Evolutionary conservation across 768 basidiomycete species (phyloP).

Genomic region (Tephrocybe sp.): DNA sequence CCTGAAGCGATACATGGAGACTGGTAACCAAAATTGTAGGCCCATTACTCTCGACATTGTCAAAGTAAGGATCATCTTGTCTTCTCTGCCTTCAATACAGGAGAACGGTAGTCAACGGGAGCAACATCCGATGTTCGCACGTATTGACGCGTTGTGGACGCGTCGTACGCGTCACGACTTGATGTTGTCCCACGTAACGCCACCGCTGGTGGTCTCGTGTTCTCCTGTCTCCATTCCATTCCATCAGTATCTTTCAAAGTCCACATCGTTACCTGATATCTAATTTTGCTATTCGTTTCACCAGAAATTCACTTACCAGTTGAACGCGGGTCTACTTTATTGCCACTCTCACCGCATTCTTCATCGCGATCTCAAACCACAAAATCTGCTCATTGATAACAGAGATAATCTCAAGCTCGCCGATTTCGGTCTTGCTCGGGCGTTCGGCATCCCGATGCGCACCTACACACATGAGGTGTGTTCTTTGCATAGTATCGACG

Average conservation of each 20-base stretch:
- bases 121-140: not conserved
- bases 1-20: slow-evolving; percentile 95
- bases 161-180: slow-evolving; percentile 14
- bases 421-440: slow-evolving; percentile 93
- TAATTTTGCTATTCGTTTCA: slow-evolving; percentile 9
- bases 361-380: slow-evolving; percentile 96
- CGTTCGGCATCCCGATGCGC: slow-evolving; percentile 96
- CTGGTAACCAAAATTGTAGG: slow-evolving; percentile 64
- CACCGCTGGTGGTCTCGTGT: not conserved
- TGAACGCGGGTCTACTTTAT: slow-evolving; percentile 87
- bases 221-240: not conserved
- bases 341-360: slow-evolving; percentile 95
- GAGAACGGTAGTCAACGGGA: not conserved
- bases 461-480: slow-evolving; percentile 98
- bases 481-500: slow-evolving; percentile 3
- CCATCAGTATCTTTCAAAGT: not conserved
- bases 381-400: slow-evolving; percentile 91
- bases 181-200: not conserved
- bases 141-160: slow-evolving; percentile 21
- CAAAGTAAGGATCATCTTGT: slow-evolving; percentile 58
- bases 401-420: slow-evolving; percentile 91
- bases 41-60: slow-evolving; percentile 72
- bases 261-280: not conserved
- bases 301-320: slow-evolving; percentile 95
- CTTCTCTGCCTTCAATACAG: not conserved